Percentiles rank a stretch among this genome's conserved stretches.
These are phyloP conservation scores for Camellia japonica DNA, from an alignment of 148 eudicot species.

Conservation along the genomic window DNA sequence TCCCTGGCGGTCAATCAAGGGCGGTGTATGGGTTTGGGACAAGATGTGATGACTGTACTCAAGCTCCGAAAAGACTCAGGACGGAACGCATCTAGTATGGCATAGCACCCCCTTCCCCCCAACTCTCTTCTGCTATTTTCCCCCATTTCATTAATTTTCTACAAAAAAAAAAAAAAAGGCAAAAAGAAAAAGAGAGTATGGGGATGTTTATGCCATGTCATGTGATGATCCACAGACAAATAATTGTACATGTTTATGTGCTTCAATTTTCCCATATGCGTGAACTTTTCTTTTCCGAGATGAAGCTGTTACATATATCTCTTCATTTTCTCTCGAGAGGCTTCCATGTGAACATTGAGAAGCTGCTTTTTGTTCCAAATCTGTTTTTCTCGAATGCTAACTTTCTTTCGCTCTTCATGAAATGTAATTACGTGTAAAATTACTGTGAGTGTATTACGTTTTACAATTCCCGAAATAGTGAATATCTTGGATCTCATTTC, in stretches of 20 bases:
- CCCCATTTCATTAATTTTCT: neutral
- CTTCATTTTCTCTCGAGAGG: constrained; percentile 13
- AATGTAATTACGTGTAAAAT: constrained; percentile 15
- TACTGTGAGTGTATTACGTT: neutral
- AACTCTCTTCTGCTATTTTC: too few relatives aligned
- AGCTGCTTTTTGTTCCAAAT: constrained; percentile 21
- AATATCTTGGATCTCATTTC: neutral
- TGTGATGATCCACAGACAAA: neutral
- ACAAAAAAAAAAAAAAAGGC: too few relatives aligned
- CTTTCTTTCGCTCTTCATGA: constrained; percentile 7
- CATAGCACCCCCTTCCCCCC: neutral
- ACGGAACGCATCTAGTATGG: constrained; percentile 37
- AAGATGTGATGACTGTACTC: constrained; percentile 31
- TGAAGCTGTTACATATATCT: constrained; percentile 8
- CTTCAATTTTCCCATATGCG: constrained; percentile 3
- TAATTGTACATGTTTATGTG: constrained; percentile 11
- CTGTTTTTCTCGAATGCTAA: neutral
- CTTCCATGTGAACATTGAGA: constrained; percentile 20
- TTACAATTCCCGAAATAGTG: neutral
- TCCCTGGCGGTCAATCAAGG: constrained; percentile 25
- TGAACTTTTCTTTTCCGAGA: neutral
- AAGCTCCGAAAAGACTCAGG: constrained; percentile 52
- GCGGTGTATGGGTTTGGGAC: constrained; percentile 30
- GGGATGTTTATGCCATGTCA: neutral
- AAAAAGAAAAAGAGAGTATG: too few relatives aligned